Conservation (phyloP, 148 eudicot genomes). For the Camellia sinensis region DNA sequence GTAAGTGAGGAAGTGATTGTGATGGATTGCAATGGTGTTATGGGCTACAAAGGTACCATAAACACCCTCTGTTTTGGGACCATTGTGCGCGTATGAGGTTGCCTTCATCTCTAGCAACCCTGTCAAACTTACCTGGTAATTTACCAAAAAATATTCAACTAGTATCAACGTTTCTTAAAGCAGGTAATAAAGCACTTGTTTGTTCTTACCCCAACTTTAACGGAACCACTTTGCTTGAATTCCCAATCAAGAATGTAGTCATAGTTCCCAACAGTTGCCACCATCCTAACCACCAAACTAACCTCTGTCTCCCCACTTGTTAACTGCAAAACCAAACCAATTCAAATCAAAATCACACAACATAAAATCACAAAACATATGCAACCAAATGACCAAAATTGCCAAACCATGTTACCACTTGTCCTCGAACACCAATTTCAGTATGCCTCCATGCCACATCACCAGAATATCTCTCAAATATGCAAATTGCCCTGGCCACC, state of each 20-base stretch:
- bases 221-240: conserved; percentile 74
- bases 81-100: conserved; percentile 34
- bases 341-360: background rate
- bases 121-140: conserved; percentile 62
- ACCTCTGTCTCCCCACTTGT: conserved; percentile 60
- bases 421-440: conserved; percentile 77
- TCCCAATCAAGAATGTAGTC: conserved; percentile 95
- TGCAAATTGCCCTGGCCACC: conserved; percentile 53
- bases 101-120: conserved; percentile 83
- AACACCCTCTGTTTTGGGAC: conserved; percentile 26
- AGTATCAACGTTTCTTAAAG: too few relatives aligned
- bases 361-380: background rate
- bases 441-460: conserved; percentile 81
- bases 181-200: too few relatives aligned
- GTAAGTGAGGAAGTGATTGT: conserved; percentile 80
- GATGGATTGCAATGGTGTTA: conserved; percentile 58
- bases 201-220: conserved; percentile 61
- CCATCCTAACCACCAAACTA: conserved; percentile 77
- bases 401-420: conserved; percentile 39
- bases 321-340: conserved; percentile 39
- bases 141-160: too few relatives aligned
- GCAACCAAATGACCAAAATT: too few relatives aligned
- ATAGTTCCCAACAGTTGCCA: conserved; percentile 85
- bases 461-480: conserved; percentile 68
- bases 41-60: conserved; percentile 63